Base-by-base conservation (phyloP, 257 asterid species). In the Fraxinus quadrangulata region DNA sequence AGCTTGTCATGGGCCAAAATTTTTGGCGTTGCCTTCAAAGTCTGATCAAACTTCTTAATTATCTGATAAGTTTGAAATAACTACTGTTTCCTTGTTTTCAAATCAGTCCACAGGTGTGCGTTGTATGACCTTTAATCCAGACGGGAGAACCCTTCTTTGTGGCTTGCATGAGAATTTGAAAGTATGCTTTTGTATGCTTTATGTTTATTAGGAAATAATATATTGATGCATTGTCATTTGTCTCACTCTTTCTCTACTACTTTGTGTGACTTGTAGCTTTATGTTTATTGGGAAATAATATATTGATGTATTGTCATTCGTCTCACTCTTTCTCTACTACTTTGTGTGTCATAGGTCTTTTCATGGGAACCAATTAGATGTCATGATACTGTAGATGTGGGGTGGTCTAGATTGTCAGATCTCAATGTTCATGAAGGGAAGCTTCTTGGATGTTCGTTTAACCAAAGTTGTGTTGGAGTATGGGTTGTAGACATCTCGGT, bases 401-500 rank as follows among this genome's bases (percentile, higher is more conserved):
- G 99, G 33, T 96, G 99, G 99, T 96, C 99, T 70, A 93, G 75
- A 86, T 84, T 96, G 86, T 93, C 99, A 40, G 99, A 96, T 79
- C 96, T 96, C 87, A 96, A 92, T 83, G 89, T 93, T 81, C 97
- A 93, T 89, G 98, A 96, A 91, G 99, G 99, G 74, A 96, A 93
- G 86, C 99, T 96, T 86, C 96, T 96, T 63, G 99, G 99, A 78
- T 96, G 99, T 87, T 96, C 99, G 51, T 93, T 87, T 82, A 96
- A 96, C 86, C 99, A 93, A 86, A 96, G 97, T 81, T 96, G 99
- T 81, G 99, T 96, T 77, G 99, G 99, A 72, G 97, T 96, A 72
- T 96, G 99, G 99, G 98, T 96, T 72, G 99, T 93, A 39, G 99
- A 96, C 87, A 93, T 96, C 72, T 90, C 98, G 91, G 98, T 96